A percentile compares a stretch with the other conserved stretches of the same genome.
Conservation (phyloP, 306 rosid species). For the Macrotyloma uniflorum region DNA sequence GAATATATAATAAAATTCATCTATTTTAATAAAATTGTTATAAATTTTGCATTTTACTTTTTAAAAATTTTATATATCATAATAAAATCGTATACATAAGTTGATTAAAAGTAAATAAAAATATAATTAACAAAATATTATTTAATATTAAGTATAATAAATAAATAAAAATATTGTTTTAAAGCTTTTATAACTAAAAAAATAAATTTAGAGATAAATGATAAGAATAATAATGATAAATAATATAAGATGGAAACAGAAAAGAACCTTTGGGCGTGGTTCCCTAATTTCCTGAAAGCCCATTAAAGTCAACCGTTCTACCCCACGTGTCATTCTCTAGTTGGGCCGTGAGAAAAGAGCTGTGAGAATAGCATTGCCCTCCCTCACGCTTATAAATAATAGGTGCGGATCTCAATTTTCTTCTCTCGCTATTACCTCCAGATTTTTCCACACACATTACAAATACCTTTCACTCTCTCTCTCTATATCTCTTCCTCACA, state of each 20-base stretch:
- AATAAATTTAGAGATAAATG: no score
- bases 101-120: no score
- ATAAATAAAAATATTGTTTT: no score
- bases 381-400: neutral
- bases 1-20: no score
- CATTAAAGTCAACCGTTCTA: neutral
- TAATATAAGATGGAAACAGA: neutral
- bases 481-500: conserved; percentile 27
- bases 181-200: no score
- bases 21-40: no score
- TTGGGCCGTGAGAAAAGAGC: neutral
- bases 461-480: neutral
- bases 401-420: neutral
- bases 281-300: neutral
- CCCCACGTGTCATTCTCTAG: neutral
- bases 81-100: no score
- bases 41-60: no score
- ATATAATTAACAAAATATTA: no score
- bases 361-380: neutral
- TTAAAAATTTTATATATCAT: no score
- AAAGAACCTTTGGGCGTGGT: neutral
- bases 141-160: no score
- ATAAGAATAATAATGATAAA: no score
- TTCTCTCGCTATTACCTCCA: neutral
- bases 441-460: conserved; percentile 19